Base-by-base conservation (phyloP, 2,329 filamentous ascomycete species). In the Microcyclosporella mali region DNA sequence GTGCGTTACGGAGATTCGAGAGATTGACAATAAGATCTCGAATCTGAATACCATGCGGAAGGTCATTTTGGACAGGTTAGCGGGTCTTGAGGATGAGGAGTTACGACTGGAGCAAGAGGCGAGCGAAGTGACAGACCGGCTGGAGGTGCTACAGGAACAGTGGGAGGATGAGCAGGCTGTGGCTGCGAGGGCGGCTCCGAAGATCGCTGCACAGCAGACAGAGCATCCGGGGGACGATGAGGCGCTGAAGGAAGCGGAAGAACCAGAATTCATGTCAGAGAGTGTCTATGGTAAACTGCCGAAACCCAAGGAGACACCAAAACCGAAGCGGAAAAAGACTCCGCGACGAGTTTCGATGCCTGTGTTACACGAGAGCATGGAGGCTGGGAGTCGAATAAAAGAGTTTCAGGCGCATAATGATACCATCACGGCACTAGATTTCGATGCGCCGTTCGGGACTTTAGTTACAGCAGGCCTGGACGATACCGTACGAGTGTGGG, bases 271-370 rank as follows among this genome's bases (percentile, higher is more conserved):
- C 70, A 97, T 97, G 92, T 95, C 92, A 2, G 88, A 95, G 65
- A 95, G 89, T 10, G 87, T 98, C 55, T 98, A 97, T 64, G 85
- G 94, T 55, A 95, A 95, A 66, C 70, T 98, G 7, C 87, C 89
- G 0, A 62, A 57, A 21, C 39, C 48, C n/a, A 51, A 49, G 21
- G 53, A 76, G 6, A 40, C 52, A 11, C 70, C 72, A 17, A 68
- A 73, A 51, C 71, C 72, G 33, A 75, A 79, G 63, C 65, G 60
- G 63, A 58, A 53, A 40, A 75, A 79, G 62, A 65, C 59, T 61
- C 75, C 77, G 48, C 75, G 83, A 43, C 78, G 84, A 49, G 88
- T 85, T 65, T 94, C 89, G 0, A 94, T 94, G 84, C 88, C 90
- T 6, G 85, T 97, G 43, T 71, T 97, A 43, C 92, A 98, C 67